Percentiles rank a stretch among this genome's conserved stretches.
Conservation (phyloP, 192 early-diverging fungal species). For the Linnemannia elongata region DNA sequence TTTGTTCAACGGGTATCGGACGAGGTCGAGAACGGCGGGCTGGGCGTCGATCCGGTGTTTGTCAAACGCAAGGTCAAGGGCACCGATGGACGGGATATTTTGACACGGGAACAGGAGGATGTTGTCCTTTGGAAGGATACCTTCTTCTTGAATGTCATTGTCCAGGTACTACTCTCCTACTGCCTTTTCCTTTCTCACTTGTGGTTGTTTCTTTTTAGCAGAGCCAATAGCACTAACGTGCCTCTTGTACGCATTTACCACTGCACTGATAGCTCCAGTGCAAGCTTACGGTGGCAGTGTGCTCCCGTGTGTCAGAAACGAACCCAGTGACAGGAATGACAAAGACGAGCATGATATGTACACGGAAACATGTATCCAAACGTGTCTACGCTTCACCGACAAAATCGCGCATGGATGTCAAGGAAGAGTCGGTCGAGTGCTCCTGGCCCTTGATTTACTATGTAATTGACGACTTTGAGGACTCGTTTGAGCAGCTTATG, state of each 20-base stretch:
- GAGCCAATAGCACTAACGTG: background rate
- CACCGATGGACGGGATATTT: background rate
- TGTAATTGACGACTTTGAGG: constrained; percentile 93
- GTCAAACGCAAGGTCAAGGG: constrained; percentile 79
- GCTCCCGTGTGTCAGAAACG: constrained; percentile 64
- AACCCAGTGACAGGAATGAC: constrained; percentile 37
- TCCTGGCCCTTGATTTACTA: constrained; percentile 95
- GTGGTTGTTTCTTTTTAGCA: background rate
- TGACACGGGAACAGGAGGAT: constrained; percentile 66
- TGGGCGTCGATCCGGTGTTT: constrained; percentile 79
- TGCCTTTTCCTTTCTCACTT: constrained; percentile 3
- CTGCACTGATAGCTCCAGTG: constrained; percentile 72
- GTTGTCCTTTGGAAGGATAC: constrained; percentile 92
- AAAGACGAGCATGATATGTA: constrained; percentile 78
- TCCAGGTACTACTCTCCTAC: constrained; percentile 64
- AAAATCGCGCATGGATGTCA: constrained; percentile 93
- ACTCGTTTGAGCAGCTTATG: constrained; percentile 88
- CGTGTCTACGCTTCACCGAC: constrained; percentile 90
- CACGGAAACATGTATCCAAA: constrained; percentile 79
- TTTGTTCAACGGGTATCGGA: constrained; percentile 74
- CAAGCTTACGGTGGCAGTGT: constrained; percentile 91
- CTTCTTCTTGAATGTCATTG: constrained; percentile 91
- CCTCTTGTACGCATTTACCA: background rate
- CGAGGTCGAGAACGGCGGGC: constrained; percentile 55
- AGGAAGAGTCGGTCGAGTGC: constrained; percentile 89